Evolutionary conservation across 352 stramenopile genomes (phyloP), one percentile per base, ranked within the genome.

Genomic region (Globisporangium mamillatum): DNA sequence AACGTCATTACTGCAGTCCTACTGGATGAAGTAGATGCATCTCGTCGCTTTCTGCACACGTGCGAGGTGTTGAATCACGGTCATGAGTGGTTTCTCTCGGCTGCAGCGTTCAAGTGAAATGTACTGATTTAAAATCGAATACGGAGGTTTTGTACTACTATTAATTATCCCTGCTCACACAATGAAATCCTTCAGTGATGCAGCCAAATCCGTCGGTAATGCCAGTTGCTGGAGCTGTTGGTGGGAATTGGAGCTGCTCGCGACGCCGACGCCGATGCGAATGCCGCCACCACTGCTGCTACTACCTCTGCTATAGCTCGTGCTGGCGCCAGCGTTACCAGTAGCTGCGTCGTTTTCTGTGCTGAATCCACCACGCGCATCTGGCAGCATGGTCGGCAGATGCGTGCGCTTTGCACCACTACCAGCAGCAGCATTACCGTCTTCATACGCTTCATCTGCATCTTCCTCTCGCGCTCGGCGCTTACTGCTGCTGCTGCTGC

Each of bases 311-410:
- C 55, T 61, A 18, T 25, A 32, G 24, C 24, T 27, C 20, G 1
- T 22, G 6, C 18, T 52, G 20, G 18, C 18, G 44, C 24, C 5
- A 34, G 22, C n/a, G 34, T 63, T 57, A 6, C 10, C 56, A 29
- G 20, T 4, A 62, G 10, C 56, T 12, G n/a, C n/a, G n/a, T 56
- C 50, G 50, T 32, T 62, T n/a, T 50, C 56, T 62, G 10, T n/a
- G 34, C 56, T 32, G 20, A 25, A 29, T 14, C 14, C 32, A 32
- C 4, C 8, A 4, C 56, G 36, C 7, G 6, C 20, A 16, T 22
- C 20, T 48, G 32, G 32, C 12, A 14, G n/a, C n/a, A 56, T 27
- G 3, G 1, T 56, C n/a, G 9, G 32, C 20, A 32, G 10, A 10
- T 62, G 32, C 1, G 32, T 32, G 32, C 56, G 56, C 56, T 62